Base-by-base conservation (phyloP, 2,329 filamentous ascomycete species). In the Fusarium begoniae region DNA sequence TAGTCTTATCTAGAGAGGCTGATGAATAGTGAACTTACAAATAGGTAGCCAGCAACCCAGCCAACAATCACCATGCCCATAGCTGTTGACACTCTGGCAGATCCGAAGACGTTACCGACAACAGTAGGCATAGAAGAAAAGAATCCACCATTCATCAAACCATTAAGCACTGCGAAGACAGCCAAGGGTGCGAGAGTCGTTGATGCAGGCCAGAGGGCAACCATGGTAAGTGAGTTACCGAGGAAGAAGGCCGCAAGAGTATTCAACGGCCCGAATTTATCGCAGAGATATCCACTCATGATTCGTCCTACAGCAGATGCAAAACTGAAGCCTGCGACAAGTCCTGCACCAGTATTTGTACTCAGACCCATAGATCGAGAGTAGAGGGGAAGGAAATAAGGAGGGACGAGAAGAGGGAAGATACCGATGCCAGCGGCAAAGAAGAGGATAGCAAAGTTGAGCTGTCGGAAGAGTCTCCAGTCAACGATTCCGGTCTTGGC, bases 71-170 rank as follows among this genome's bases (percentile, higher is more conserved):
- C 85, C 88, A 91, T 91, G 9, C 88, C 86, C 86, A 92, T 89
- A 0, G 87, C 89, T 26, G 90, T 86, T 8, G 86, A 83, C 43
- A 90, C 85, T 8, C 87, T 82, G 2, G 84, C 85, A 8, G 85
- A 88, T 4, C 89, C 90, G 80, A 90, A 91, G 1, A 90, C 85
- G 71, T 86, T 89, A 0, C 87, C 86, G 1, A 91, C 87, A 5
- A 90, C 89, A 1, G 90, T 91, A 0, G 90, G 90, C 84, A 91
- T 90, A 0, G 87, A 88, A 3, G 87, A 86, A 75, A 92, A 92
- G 82, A 92, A 92, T 0, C 87, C 89, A 1, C 90, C 90, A 73
- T 91, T 91, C 10, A 87, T 85, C 43, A 86, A 81, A 0, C 90
- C 90, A 70, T 91, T 92, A 28, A 91, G 80, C 11, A 91, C 82